A percentile compares a stretch with the other conserved stretches of the same genome.
Conservation (phyloP, 1,139 yeast genomes). For the Geotrichum cucujoidarum region DNA sequence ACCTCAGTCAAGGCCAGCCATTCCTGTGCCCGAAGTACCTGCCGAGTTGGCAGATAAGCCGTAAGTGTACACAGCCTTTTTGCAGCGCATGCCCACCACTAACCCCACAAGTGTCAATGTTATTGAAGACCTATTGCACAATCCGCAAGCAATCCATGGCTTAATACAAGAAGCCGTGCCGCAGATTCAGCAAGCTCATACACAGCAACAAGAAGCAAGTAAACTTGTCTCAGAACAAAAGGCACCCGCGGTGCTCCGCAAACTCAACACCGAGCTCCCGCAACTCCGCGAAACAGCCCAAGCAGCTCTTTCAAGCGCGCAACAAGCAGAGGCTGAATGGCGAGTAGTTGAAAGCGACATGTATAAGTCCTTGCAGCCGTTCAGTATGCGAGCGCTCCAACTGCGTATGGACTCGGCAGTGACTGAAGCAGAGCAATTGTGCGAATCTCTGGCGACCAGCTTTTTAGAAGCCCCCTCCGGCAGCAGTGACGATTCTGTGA, state of each 20-base stretch:
- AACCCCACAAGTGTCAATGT: conserved; percentile 1
- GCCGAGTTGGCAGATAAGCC: conserved; percentile 10
- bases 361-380: conserved; percentile 40
- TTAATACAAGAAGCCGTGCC: conserved; percentile 9
- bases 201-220: conserved; percentile 3
- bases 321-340: conserved; percentile 27
- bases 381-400: conserved; percentile 35
- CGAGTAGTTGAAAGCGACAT: conserved; percentile 37
- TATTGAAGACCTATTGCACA: conserved; percentile 8
- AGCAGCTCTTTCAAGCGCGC: conserved; percentile 10
- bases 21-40: conserved; percentile 10
- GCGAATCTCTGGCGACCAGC: conserved; percentile 36
- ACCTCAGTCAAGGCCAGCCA: background rate
- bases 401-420: conserved; percentile 33
- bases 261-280: conserved; percentile 5
- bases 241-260: background rate
- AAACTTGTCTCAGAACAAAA: background rate
- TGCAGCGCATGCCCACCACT: background rate
- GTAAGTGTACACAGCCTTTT: background rate
- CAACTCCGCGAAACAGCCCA: conserved; percentile 15
- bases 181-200: background rate
- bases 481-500: conserved; percentile 26
- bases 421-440: conserved; percentile 34
- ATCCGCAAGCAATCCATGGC: conserved; percentile 17
- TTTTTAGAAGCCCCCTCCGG: conserved; percentile 28